Evolutionary conservation across 257 asterid species (phyloP), one percentile per base, ranked within the genome.

Genomic region (Ajuga chamaepitys): DNA sequence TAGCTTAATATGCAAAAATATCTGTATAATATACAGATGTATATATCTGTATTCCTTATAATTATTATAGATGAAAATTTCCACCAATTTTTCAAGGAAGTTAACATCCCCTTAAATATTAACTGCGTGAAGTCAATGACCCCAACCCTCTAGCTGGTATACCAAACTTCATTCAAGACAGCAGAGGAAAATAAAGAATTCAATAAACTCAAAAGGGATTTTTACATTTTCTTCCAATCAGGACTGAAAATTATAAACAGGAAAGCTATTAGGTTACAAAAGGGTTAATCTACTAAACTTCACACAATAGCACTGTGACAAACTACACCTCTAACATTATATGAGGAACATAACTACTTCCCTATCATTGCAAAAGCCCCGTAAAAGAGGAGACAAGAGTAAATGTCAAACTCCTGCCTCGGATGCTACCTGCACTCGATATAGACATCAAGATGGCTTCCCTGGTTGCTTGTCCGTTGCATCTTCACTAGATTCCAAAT

Each of bases 401-500:
- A 24, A 21, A 21, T 51, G 1, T 16, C 14, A 21, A 7, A 16
- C n/a, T 51, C 13, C 46, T 40, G 22, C n/a, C 24, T 1, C 60
- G 7, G 37, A 26, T 54, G 7, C 18, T 12, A 9, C 24, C 21
- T 0, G 40, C 13, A 9, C 14, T 28, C 21, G 25, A n/a, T 2
- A 18, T 16, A 5, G 22, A n/a, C 17, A n/a, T 75, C 72, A 70
- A 51, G 73, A 51, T 16, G 68, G 64, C 14, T 51, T 64, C 42
- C 14, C 42, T 41, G 66, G 65, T 26, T 71, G 72, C 72, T 66
- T 64, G 12, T 40, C 66, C 7, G 21, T 26, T 22, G 66, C 72
- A 68, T 42, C 79, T 40, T 64, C 64, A 48, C 14, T 30, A 12
- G 72, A 64, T 50, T 88, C 95, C 50, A 74, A 34, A 63, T 74